phyloP scores from a whole-genome alignment of 2,329 filamentous ascomycete genomes.

The Calonectria multiphialidica region DNA sequence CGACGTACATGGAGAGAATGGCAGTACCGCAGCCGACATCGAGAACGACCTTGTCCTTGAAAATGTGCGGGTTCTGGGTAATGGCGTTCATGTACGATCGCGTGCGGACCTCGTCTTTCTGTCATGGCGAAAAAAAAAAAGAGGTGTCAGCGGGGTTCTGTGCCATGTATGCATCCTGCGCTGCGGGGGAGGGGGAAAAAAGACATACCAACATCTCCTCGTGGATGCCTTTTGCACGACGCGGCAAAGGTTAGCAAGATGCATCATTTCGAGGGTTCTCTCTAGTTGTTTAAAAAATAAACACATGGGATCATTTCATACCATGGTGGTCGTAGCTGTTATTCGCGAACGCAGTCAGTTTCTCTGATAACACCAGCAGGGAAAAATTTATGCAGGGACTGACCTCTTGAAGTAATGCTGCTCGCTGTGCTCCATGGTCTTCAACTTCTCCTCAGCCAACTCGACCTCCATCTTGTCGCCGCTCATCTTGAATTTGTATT shows the following conservation, averaged over 20 bases:
- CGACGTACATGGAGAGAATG: slow-evolving; percentile 94
- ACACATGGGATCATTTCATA: slow-evolving; percentile 54
- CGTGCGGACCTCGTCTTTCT: slow-evolving; percentile 99
- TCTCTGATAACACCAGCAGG: slow-evolving; percentile 1
- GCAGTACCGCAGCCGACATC: slow-evolving; percentile 98
- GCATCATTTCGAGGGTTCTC: neutral
- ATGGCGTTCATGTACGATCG: slow-evolving; percentile 97
- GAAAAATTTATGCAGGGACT: slow-evolving; percentile 25
- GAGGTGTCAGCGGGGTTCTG: slow-evolving; percentile 34
- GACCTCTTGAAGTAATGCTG: slow-evolving; percentile 99
- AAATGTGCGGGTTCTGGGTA: slow-evolving; percentile 95
- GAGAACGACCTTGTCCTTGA: slow-evolving; percentile 86
- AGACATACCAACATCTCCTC: slow-evolving; percentile 95
- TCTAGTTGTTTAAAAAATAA: slow-evolving; percentile 39
- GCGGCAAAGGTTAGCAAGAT: slow-evolving; percentile 40
- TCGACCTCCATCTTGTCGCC: slow-evolving; percentile 70
- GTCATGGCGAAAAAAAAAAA: slow-evolving; percentile 27
- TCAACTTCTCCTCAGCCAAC: slow-evolving; percentile 72
- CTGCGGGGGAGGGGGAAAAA: slow-evolving; percentile 32
- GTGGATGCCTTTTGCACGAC: slow-evolving; percentile 81
- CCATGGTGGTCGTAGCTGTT: slow-evolving; percentile 97
- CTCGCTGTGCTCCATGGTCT: slow-evolving; percentile 90
- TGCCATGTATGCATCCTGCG: slow-evolving; percentile 19
- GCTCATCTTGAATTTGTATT: slow-evolving; percentile 52
- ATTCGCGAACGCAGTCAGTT: slow-evolving; percentile 50